Percentiles rank a stretch among this genome's conserved stretches.
These are phyloP conservation scores for Ceratobasidium sp. DNA, from an alignment of 1,284 basidiomycete species.

Conservation along the genomic window DNA sequence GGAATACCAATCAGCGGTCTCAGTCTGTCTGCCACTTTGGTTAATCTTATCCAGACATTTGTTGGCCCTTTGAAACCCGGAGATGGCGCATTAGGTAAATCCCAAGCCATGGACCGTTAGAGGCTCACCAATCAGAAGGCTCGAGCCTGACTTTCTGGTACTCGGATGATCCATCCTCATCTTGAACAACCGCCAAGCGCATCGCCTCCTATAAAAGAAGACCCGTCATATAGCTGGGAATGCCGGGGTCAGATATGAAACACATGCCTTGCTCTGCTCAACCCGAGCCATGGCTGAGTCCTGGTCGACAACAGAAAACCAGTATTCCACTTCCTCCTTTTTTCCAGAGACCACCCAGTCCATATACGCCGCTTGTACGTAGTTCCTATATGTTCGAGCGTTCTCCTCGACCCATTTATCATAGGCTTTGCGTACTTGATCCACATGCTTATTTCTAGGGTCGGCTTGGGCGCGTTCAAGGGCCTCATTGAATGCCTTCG, in stretches of 20 bases:
- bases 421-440: background rate
- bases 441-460: background rate
- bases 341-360: conserved; percentile 15
- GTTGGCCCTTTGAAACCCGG: background rate
- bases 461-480: background rate
- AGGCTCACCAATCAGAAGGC: conserved; percentile 11
- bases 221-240: background rate
- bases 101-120: background rate
- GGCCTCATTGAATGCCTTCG: conserved; percentile 14
- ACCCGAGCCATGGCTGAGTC: conserved; percentile 12
- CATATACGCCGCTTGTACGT: conserved; percentile 28
- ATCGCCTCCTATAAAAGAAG: conserved; percentile 5
- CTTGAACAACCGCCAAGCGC: conserved; percentile 7
- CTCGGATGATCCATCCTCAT: background rate
- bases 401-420: conserved; percentile 13
- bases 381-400: background rate
- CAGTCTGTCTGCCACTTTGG: background rate
- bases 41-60: conserved; percentile 15
- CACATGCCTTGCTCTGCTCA: conserved; percentile 13
- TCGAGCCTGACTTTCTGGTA: conserved; percentile 14
- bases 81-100: background rate
- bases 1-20: conserved; percentile 13
- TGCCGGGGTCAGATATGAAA: background rate
- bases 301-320: conserved; percentile 21
- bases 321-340: conserved; percentile 19